Evolutionary conservation across 768 basidiomycete genomes (phyloP).

Genomic region (Lactifluus hygrophoroides): DNA sequence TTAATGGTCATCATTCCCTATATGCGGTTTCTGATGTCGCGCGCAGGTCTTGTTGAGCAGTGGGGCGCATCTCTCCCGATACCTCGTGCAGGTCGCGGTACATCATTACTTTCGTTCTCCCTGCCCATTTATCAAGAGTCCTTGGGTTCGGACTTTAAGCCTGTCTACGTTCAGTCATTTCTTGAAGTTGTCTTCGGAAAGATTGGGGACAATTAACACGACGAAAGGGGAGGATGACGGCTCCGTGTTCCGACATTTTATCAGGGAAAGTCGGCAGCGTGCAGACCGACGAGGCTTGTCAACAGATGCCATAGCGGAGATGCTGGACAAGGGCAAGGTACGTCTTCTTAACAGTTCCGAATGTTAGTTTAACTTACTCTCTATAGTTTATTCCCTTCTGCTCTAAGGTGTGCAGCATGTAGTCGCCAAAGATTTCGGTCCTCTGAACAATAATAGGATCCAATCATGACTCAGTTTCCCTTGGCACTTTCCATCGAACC

Average conservation of each 20-base stretch:
- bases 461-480: conserved; percentile 69
- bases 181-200: conserved; percentile 45
- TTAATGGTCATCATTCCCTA: not conserved
- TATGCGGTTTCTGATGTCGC: conserved; percentile 4
- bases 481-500: conserved; percentile 72
- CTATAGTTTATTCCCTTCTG: conserved; percentile 71
- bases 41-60: conserved; percentile 61
- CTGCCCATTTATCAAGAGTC: conserved; percentile 64
- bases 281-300: conserved; percentile 46
- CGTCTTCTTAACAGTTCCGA: conserved; percentile 23
- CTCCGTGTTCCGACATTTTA: conserved; percentile 49
- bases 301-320: conserved; percentile 57
- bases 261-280: conserved; percentile 64
- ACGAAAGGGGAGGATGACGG: conserved; percentile 75
- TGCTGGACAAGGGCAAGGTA: conserved; percentile 66
- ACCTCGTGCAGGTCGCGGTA: conserved; percentile 67
- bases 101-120: conserved; percentile 73
- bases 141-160: conserved; percentile 62
- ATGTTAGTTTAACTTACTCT: not conserved
- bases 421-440: not conserved
- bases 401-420: conserved; percentile 40
- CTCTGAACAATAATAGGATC: conserved; percentile 41
- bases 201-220: conserved; percentile 57
- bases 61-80: conserved; percentile 71
- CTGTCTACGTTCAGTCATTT: conserved; percentile 57